Percentiles rank a stretch among this genome's conserved stretches.
Conservation (phyloP, 1,284 basidiomycete genomes). For the Volvariella surrecta region DNA sequence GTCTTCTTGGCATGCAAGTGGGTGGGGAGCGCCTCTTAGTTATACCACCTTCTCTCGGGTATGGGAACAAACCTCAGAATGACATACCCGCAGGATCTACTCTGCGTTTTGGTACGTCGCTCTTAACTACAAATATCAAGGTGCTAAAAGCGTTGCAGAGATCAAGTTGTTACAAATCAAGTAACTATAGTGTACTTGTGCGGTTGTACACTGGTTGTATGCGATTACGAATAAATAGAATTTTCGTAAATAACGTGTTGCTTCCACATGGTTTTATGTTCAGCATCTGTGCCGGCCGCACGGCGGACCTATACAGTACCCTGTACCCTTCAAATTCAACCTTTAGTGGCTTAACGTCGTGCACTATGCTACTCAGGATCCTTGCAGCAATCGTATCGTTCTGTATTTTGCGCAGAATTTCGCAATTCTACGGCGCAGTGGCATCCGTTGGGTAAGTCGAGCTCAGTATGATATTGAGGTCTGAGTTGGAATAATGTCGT, state of each 20-base stretch:
- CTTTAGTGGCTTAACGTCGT: too few species aligned
- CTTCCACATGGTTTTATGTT: too few species aligned
- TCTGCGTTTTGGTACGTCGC: slow-evolving; percentile 56
- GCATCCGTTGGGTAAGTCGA: slow-evolving; percentile 3
- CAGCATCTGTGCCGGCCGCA: too few species aligned
- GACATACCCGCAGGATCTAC: slow-evolving; percentile 65
- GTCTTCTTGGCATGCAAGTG: slow-evolving; percentile 86
- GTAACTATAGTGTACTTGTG: slow-evolving; percentile 21
- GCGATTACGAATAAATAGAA: too few species aligned
- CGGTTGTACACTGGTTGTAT: too few species aligned
- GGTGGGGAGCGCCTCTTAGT: slow-evolving; percentile 85
- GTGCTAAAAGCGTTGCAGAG: slow-evolving; percentile 33
- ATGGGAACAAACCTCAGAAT: slow-evolving; percentile 48
- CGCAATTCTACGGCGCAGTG: not conserved
- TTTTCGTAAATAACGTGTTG: too few species aligned
- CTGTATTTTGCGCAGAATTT: not conserved
- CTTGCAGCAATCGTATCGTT: not conserved
- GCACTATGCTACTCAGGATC: too few species aligned
- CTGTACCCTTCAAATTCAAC: too few species aligned
- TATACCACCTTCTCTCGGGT: slow-evolving; percentile 65
- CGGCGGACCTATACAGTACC: too few species aligned
- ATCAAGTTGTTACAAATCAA: slow-evolving; percentile 67
- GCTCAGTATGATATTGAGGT: not conserved
- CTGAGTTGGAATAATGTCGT: not conserved
- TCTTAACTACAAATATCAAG: not conserved